A percentile compares a stretch with the other conserved stretches of the same genome.
Evolutionary conservation across 2,329 filamentous ascomycete genomes (phyloP).

Genomic region (Cercospora sp.): DNA sequence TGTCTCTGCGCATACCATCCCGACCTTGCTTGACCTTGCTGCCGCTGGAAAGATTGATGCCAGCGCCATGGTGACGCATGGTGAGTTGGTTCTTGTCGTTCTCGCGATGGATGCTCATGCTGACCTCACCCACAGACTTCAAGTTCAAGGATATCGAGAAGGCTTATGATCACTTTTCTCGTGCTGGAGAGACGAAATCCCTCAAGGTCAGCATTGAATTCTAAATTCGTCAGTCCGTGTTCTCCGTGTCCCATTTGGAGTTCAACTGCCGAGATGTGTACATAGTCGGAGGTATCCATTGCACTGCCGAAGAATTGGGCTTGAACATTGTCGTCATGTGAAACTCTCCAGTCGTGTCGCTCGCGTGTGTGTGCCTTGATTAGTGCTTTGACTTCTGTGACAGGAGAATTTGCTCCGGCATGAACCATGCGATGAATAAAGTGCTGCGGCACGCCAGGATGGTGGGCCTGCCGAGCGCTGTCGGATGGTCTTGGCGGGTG

Average conservation of each 20-base stretch:
- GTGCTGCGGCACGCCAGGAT: not conserved
- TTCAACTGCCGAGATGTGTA: not conserved
- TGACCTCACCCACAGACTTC: conserved; percentile 29
- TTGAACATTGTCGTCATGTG: not conserved
- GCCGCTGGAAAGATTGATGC: conserved; percentile 32
- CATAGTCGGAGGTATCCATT: not conserved
- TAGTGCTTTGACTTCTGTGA: not conserved
- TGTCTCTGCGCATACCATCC: conserved; percentile 33
- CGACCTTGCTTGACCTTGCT: conserved; percentile 30
- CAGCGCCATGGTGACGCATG: conserved; percentile 32
- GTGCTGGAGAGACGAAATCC: conserved; percentile 32
- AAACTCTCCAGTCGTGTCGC: not conserved
- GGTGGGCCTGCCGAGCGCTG: not conserved
- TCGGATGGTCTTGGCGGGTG: not conserved
- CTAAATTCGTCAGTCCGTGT: not conserved
- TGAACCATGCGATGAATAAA: not conserved
- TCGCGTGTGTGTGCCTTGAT: not conserved
- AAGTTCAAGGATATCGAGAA: conserved; percentile 33
- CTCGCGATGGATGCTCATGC: not conserved
- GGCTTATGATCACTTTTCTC: conserved; percentile 33
- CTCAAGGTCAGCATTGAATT: conserved; percentile 35
- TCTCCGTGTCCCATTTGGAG: not conserved
- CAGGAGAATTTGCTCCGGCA: not conserved
- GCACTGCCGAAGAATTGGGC: not conserved
- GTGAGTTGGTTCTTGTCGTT: conserved; percentile 14